These are phyloP conservation scores for Fusarium praegraminearum DNA, from an alignment of 2,329 filamentous ascomycete species.

Conservation along the genomic window DNA sequence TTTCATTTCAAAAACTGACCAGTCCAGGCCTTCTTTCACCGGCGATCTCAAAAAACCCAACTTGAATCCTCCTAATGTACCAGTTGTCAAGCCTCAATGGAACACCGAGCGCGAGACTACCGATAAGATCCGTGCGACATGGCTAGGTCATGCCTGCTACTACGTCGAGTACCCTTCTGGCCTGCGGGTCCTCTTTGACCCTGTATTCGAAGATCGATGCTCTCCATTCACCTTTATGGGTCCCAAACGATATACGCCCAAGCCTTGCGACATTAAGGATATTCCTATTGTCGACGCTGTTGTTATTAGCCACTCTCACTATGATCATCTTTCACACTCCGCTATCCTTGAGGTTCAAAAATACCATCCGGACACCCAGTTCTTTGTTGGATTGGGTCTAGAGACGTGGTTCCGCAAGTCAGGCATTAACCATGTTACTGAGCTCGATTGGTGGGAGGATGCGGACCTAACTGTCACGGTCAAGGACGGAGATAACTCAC, in stretches of 20 bases:
- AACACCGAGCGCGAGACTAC: conserved; percentile 68
- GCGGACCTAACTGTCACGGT: conserved; percentile 73
- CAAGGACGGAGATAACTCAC: conserved; percentile 48
- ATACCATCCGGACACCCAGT: conserved; percentile 82
- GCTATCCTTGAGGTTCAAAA: conserved; percentile 78
- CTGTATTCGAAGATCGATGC: conserved; percentile 90
- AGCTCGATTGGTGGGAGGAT: conserved; percentile 96
- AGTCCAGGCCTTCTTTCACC: conserved; percentile 53
- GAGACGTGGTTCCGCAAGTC: conserved; percentile 81
- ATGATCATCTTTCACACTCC: conserved; percentile 87
- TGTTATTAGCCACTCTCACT: conserved; percentile 90
- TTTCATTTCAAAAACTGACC: conserved; percentile 21
- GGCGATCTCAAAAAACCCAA: conserved; percentile 65
- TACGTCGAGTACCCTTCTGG: conserved; percentile 90
- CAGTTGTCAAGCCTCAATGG: conserved; percentile 75
- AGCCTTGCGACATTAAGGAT: conserved; percentile 81
- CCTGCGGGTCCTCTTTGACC: conserved; percentile 90
- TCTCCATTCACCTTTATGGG: conserved; percentile 77
- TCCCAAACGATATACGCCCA: conserved; percentile 82
- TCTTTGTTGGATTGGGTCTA: conserved; percentile 87
- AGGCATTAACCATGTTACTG: conserved; percentile 82
- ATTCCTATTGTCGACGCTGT: conserved; percentile 82
- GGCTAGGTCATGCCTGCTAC: conserved; percentile 96
- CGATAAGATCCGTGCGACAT: conserved; percentile 80
- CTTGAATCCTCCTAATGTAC: conserved; percentile 73